Evolutionary conservation across 257 asterid genomes (phyloP).

Genomic region (Capsicum pubescens): DNA sequence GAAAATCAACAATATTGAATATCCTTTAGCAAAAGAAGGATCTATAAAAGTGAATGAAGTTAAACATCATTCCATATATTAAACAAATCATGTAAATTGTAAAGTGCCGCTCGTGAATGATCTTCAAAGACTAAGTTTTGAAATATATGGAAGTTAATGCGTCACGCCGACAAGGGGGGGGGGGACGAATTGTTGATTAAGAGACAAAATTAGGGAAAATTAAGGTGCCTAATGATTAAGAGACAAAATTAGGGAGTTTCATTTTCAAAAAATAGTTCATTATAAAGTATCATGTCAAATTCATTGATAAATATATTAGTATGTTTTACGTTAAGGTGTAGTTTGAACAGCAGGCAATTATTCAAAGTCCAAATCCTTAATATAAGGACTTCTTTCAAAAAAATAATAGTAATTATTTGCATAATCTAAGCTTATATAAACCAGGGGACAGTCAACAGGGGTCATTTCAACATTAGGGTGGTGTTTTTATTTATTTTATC

Average conservation of each 20-base stretch:
- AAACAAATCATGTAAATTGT: not conserved
- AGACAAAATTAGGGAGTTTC: conserved; percentile 57
- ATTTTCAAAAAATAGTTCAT: conserved; percentile 46
- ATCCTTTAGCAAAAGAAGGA: not conserved
- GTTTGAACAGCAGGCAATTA: conserved; percentile 85
- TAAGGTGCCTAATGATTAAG: conserved; percentile 35
- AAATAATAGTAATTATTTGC: not conserved
- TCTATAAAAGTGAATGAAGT: conserved; percentile 31
- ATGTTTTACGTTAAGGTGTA: conserved; percentile 50
- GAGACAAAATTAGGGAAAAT: conserved; percentile 48
- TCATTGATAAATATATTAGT: not conserved
- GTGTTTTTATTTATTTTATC: not conserved
- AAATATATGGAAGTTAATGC: conserved; percentile 33
- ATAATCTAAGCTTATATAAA: conserved; percentile 23
- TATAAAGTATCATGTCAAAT: not conserved
- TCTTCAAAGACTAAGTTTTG: conserved; percentile 27
- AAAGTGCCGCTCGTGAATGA: conserved; percentile 32
- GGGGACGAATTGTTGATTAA: conserved; percentile 29
- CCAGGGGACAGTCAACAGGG: conserved; percentile 12
- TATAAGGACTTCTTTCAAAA: conserved; percentile 44
- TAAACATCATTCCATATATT: not conserved
- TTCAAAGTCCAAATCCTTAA: conserved; percentile 86
- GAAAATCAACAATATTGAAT: not conserved
- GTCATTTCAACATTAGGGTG: conserved; percentile 25
- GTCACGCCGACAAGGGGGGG: conserved; percentile 30